Percentiles rank a stretch among this genome's conserved stretches.
Conservation (phyloP, 805 yeast species). For the Starmerella riodocensis region DNA sequence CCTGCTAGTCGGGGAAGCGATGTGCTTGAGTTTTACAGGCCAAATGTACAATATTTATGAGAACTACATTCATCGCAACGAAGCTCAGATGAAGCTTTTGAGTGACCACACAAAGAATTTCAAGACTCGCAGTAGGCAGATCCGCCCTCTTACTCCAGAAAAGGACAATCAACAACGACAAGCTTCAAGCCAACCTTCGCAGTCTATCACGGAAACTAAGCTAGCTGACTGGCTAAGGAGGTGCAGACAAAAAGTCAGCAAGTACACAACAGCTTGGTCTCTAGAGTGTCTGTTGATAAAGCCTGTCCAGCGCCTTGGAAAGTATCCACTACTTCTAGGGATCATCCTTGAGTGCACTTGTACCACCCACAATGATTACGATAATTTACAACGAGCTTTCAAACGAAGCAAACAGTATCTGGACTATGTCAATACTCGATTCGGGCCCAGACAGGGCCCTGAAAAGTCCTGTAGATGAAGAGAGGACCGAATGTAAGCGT, state of each 20-base stretch:
- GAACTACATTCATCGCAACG: slow-evolving; percentile 25
- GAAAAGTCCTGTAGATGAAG: no score
- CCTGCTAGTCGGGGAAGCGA: slow-evolving; percentile 26
- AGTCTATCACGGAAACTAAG: slow-evolving; percentile 1
- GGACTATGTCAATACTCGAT: slow-evolving; percentile 18
- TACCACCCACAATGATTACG: slow-evolving; percentile 38
- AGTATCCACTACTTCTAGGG: slow-evolving; percentile 31
- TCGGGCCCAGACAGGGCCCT: no score
- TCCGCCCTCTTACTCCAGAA: no score
- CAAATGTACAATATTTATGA: slow-evolving; percentile 27
- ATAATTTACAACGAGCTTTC: slow-evolving; percentile 18
- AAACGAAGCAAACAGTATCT: slow-evolving; percentile 14
- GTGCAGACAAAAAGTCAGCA: slow-evolving; percentile 23
- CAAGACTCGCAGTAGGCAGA: no score
- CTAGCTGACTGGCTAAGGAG: slow-evolving; percentile 26
- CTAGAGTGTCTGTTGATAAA: slow-evolving; percentile 32
- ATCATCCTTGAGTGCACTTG: slow-evolving; percentile 26
- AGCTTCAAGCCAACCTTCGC: no score
- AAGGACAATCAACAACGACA: no score
- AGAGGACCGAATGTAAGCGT: no score
- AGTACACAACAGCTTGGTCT: slow-evolving; percentile 30
- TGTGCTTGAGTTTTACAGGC: slow-evolving; percentile 21
- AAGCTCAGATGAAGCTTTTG: slow-evolving; percentile 22
- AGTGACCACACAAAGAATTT: slow-evolving; percentile 17
- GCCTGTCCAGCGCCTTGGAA: slow-evolving; percentile 35